Percentiles rank a stretch among this genome's conserved stretches.
phyloP scores from a whole-genome alignment of 2,329 filamentous ascomycete genomes.

The Periglandula ipomoeae region DNA sequence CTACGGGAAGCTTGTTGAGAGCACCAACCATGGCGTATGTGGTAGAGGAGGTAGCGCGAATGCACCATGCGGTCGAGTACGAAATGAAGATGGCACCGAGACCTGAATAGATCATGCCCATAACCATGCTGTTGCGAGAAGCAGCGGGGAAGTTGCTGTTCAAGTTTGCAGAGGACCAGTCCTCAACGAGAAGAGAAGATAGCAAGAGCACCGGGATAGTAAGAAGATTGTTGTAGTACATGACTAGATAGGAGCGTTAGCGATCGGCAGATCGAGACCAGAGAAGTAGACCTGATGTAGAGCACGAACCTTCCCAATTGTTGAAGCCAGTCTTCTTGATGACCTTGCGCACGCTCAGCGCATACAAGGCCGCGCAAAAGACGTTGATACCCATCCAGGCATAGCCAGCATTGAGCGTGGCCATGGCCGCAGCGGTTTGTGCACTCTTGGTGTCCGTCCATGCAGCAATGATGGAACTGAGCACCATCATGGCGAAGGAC shows the following conservation, averaged over 20 bases:
- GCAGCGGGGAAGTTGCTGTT: conserved; percentile 77
- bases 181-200: conserved; percentile 74
- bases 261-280: not conserved
- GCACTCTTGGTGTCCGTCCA: conserved; percentile 84
- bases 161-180: conserved; percentile 85
- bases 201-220: conserved; percentile 86
- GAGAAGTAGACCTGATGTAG: not conserved
- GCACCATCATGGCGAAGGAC: conserved; percentile 92
- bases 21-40: conserved; percentile 99
- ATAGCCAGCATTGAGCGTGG: conserved; percentile 88
- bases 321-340: conserved; percentile 99
- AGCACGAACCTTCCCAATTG: conserved; percentile 83
- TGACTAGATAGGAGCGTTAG: conserved; percentile 52
- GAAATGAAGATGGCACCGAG: conserved; percentile 94
- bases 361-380: conserved; percentile 82
- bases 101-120: conserved; percentile 90
- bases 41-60: conserved; percentile 91
- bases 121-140: conserved; percentile 67
- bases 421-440: conserved; percentile 57
- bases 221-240: conserved; percentile 99
- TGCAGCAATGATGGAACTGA: conserved; percentile 87
- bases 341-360: conserved; percentile 91
- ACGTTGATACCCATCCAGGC: conserved; percentile 98
- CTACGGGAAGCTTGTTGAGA: conserved; percentile 95
- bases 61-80: conserved; percentile 98